Conservation (phyloP, 2,329 filamentous ascomycete species). For the Ascochyta viciae-villosae region DNA sequence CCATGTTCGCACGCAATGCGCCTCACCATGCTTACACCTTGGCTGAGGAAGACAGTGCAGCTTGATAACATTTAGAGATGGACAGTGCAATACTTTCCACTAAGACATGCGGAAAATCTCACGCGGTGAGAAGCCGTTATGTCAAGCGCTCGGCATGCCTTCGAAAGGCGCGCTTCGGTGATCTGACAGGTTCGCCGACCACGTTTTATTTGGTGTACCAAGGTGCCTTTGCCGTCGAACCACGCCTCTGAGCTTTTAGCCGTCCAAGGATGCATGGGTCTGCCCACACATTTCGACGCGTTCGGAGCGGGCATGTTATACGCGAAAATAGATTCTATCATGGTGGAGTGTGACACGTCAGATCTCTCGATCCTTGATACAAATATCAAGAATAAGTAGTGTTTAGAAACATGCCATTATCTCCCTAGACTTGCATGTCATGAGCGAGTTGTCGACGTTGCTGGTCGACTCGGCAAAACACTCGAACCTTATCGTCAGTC, state of each 20-base stretch:
- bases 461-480: background rate
- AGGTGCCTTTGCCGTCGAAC: slow-evolving; percentile 6
- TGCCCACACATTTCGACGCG: background rate
- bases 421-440: background rate
- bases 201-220: slow-evolving; percentile 3
- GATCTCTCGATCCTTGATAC: background rate
- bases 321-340: background rate
- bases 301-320: background rate
- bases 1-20: background rate
- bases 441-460: background rate
- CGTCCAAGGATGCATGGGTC: slow-evolving; percentile 1
- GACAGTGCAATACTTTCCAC: background rate
- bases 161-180: slow-evolving; percentile 3
- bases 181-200: slow-evolving; percentile 10
- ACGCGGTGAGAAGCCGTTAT: background rate
- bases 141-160: background rate
- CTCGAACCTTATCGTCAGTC: slow-evolving; percentile 9
- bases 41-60: background rate
- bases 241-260: slow-evolving; percentile 9
- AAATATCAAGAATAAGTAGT: too few species aligned
- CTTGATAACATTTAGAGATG: background rate
- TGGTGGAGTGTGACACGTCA: background rate
- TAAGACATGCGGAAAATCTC: background rate
- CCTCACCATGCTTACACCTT: background rate
- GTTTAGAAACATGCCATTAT: background rate